These are phyloP conservation scores for Aspergillus haitiensis DNA, from an alignment of 495 filamentous ascomycete genomes.

Conservation along the genomic window DNA sequence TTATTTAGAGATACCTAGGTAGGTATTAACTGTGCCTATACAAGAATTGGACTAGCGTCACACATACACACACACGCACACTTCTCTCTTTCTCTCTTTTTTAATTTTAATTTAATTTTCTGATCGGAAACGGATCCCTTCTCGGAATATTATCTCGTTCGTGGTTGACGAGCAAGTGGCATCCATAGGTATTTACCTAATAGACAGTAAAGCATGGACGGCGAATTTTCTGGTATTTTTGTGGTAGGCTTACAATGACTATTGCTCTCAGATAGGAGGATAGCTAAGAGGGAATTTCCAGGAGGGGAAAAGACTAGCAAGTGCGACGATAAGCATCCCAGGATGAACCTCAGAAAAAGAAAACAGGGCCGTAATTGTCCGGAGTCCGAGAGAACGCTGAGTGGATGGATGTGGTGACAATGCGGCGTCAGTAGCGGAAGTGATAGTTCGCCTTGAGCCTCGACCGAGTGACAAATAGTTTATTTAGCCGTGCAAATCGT, in stretches of 20 bases:
- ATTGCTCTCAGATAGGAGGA: neutral
- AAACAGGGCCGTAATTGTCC: constrained; percentile 18
- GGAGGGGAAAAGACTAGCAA: neutral
- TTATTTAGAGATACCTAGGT: neutral
- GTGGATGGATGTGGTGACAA: neutral
- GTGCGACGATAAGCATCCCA: constrained; percentile 12
- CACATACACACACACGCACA: no score
- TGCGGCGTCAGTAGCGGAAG: constrained; percentile 16
- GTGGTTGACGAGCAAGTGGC: constrained; percentile 3
- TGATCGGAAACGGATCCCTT: constrained; percentile 14
- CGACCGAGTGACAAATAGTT: constrained; percentile 17
- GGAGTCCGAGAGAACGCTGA: neutral
- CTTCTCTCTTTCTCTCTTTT: no score
- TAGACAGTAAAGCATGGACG: constrained; percentile 4
- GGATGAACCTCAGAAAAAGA: constrained; percentile 20
- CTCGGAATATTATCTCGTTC: constrained; percentile 19
- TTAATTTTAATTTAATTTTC: constrained; percentile 2
- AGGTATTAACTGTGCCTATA: no score
- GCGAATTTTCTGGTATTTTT: constrained; percentile 14
- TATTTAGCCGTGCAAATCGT: constrained; percentile 12
- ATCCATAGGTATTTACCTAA: constrained; percentile 7
- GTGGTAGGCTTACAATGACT: neutral
- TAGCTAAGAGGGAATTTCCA: no score
- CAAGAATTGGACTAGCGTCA: no score
- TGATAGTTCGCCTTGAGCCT: constrained; percentile 20